Evolutionary conservation across 345 rosid species (phyloP).

Genomic region (Microthlaspi erraticum): DNA sequence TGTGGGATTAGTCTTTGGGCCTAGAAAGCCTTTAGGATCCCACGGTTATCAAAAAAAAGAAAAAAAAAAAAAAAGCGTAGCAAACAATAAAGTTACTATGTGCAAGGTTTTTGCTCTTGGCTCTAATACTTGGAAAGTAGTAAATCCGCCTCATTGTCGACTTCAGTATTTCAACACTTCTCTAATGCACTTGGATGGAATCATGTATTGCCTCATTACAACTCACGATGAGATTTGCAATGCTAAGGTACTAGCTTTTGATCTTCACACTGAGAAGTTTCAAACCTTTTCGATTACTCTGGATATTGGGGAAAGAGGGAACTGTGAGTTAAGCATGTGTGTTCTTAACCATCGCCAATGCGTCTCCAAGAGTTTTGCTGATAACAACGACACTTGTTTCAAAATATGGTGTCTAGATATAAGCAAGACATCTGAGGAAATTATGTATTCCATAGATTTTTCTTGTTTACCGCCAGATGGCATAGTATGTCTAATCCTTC

Average conservation of each 20-base stretch:
- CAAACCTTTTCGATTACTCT: not conserved
- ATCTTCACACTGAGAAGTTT: not conserved
- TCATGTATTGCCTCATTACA: not conserved
- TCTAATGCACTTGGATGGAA: not conserved
- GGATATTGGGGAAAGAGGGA: not conserved
- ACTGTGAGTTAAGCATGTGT: not conserved
- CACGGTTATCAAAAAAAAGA: no score
- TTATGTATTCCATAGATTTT: not conserved
- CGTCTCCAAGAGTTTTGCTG: not conserved
- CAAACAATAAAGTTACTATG: no score
- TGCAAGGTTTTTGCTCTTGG: no score
- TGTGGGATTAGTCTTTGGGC: no score
- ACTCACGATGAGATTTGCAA: no score
- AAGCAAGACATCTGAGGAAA: slow-evolving; percentile 8
- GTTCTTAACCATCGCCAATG: slow-evolving; percentile 1
- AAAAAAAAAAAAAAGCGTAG: no score
- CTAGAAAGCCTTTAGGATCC: no score
- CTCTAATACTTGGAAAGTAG: no score
- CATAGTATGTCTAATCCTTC: not conserved
- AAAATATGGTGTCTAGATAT: slow-evolving; percentile 7
- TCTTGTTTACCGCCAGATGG: not conserved
- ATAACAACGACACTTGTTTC: not conserved
- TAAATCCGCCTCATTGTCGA: no score
- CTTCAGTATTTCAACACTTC: no score
- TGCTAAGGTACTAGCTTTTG: slow-evolving; percentile 3